Evolutionary conservation across 371 early-diverging fungal genomes (phyloP).

Genomic region (Catenaria anguillulae): DNA sequence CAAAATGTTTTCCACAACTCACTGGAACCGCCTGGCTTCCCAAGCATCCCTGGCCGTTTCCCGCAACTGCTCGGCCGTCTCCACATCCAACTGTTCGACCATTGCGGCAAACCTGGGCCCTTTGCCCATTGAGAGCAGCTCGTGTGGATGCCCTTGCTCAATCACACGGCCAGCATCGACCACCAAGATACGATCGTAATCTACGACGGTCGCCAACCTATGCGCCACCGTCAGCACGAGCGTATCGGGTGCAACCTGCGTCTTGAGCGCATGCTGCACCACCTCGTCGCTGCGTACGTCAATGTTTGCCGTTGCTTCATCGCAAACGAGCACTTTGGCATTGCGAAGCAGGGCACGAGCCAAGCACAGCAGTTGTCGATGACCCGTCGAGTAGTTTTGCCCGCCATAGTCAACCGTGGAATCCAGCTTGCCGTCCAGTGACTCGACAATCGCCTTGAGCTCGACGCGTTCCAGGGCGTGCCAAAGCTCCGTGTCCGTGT

Average conservation of each 20-base stretch:
- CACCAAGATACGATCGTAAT: slow-evolving; percentile 69
- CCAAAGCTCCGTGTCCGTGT: slow-evolving; percentile 60
- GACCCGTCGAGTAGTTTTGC: slow-evolving; percentile 3
- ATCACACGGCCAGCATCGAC: slow-evolving; percentile 54
- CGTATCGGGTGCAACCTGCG: slow-evolving; percentile 41
- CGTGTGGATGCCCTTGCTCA: slow-evolving; percentile 33
- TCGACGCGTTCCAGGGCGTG: slow-evolving; percentile 30
- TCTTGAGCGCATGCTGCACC: slow-evolving; percentile 49
- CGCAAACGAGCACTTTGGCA: slow-evolving; percentile 14
- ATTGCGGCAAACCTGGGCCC: background rate
- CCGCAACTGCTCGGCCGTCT: background rate
- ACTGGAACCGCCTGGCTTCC: background rate
- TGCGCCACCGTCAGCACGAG: slow-evolving; percentile 76
- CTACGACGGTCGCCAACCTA: slow-evolving; percentile 61
- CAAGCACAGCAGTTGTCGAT: slow-evolving; percentile 32
- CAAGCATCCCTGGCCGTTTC: background rate
- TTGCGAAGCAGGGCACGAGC: slow-evolving; percentile 26
- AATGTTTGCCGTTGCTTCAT: slow-evolving; percentile 43
- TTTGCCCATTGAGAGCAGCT: background rate
- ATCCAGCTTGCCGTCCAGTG: slow-evolving; percentile 2
- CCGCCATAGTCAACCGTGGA: background rate
- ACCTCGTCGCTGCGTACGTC: slow-evolving; percentile 50
- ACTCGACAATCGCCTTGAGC: slow-evolving; percentile 32
- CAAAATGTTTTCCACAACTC: no score
- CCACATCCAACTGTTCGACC: background rate